These are phyloP conservation scores for Lasiosphaeriaceae sp. DNA, from an alignment of 495 filamentous ascomycete species.

Conservation along the genomic window DNA sequence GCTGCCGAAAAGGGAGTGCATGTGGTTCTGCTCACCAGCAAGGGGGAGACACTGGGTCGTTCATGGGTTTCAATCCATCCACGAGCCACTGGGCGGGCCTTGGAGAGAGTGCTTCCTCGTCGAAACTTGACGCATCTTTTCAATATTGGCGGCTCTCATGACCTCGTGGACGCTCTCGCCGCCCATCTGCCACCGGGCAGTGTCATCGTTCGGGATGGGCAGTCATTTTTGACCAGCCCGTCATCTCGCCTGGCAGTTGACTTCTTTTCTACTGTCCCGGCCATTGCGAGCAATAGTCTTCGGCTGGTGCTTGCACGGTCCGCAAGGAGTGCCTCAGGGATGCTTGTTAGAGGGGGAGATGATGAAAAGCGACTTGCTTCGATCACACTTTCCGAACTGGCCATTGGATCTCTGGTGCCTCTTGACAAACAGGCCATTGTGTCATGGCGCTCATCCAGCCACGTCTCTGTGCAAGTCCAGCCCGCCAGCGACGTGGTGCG, in stretches of 20 bases:
- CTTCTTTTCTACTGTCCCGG: too few species aligned
- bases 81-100: background rate
- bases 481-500: background rate
- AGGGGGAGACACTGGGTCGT: background rate
- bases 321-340: too few species aligned
- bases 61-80: constrained; percentile 4
- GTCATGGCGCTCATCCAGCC: background rate
- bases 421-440: background rate
- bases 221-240: too few species aligned
- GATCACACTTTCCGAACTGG: too few species aligned
- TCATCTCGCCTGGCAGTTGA: too few species aligned
- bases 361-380: too few species aligned
- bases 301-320: too few species aligned
- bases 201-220: background rate
- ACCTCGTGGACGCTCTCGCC: background rate
- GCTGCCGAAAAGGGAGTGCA: constrained; percentile 2
- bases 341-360: too few species aligned
- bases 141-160: background rate
- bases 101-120: background rate
- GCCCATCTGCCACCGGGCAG: background rate
- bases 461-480: background rate
- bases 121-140: constrained; percentile 1
- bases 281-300: too few species aligned
- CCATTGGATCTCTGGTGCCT: too few species aligned
- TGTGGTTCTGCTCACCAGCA: constrained; percentile 1